Conservation (phyloP, 495 filamentous ascomycete species). For the Xylaria nigripes region DNA sequence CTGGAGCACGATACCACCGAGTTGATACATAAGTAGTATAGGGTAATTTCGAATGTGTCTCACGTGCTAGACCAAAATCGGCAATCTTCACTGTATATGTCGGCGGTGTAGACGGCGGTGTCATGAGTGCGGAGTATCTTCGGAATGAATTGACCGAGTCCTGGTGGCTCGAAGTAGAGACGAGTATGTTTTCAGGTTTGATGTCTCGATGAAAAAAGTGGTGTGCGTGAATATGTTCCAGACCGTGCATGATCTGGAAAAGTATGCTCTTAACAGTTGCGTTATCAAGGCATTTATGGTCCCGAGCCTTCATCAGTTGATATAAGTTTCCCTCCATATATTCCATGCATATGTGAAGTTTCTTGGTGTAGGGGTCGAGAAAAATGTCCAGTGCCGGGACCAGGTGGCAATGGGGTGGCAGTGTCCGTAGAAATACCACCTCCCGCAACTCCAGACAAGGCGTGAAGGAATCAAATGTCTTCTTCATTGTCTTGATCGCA, state of each 20-base stretch:
- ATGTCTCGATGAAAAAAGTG: constrained; percentile 99
- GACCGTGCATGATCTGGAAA: constrained; percentile 89
- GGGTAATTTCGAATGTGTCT: constrained; percentile 90
- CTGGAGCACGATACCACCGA: constrained; percentile 95
- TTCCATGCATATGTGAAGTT: constrained; percentile 98
- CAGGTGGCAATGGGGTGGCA: constrained; percentile 81
- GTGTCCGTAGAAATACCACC: constrained; percentile 86
- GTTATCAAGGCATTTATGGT: constrained; percentile 86
- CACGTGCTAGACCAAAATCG: constrained; percentile 95
- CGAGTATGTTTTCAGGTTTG: constrained; percentile 98
- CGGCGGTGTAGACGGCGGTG: constrained; percentile 88
- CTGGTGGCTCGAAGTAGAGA: constrained; percentile 79
- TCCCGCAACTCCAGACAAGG: constrained; percentile 90
- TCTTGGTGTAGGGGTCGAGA: constrained; percentile 87
- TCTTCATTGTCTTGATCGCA: constrained; percentile 99
- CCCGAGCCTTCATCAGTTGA: constrained; percentile 95
- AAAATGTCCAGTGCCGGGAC: constrained; percentile 98
- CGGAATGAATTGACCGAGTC: constrained; percentile 75
- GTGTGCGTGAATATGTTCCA: constrained; percentile 95
- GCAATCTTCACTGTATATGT: constrained; percentile 96
- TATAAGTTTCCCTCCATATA: constrained; percentile 99
- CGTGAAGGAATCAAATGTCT: constrained; percentile 86
- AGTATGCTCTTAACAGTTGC: constrained; percentile 95
- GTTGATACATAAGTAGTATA: constrained; percentile 99
- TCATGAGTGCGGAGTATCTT: constrained; percentile 86